phyloP scores from a whole-genome alignment of 2,329 filamentous ascomycete genomes.

The Periglandula ipomoeae region DNA sequence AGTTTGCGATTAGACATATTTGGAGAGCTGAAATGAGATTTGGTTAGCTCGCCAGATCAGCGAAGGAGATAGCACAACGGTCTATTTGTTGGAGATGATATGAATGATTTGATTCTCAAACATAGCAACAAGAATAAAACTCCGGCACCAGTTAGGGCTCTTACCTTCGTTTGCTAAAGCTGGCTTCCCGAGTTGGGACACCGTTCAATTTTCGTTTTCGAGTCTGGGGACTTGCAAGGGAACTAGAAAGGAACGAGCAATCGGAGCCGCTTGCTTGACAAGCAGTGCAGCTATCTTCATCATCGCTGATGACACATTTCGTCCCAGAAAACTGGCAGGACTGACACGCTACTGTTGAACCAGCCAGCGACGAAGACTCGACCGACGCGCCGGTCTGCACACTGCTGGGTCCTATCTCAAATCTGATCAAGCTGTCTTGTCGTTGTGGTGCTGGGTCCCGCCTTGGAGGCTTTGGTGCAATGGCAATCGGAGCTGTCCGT shows the following conservation, averaged over 20 bases:
- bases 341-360: conserved; percentile 53
- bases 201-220: conserved; percentile 72
- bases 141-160: conserved; percentile 19
- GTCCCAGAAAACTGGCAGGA: conserved; percentile 65
- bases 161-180: conserved; percentile 59
- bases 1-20: conserved; percentile 41
- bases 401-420: conserved; percentile 41
- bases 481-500: conserved; percentile 56
- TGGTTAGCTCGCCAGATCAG: neutral
- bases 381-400: conserved; percentile 43
- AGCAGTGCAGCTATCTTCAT: conserved; percentile 65
- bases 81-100: too few species aligned
- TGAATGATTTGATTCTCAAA: neutral
- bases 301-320: conserved; percentile 66
- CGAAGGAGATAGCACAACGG: too few species aligned
- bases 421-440: conserved; percentile 36
- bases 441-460: conserved; percentile 32
- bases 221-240: conserved; percentile 45
- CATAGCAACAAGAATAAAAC: neutral
- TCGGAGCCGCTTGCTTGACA: conserved; percentile 72
- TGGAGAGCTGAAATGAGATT: conserved; percentile 40
- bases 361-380: conserved; percentile 34
- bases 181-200: conserved; percentile 49
- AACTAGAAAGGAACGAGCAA: conserved; percentile 66
- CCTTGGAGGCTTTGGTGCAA: conserved; percentile 50